These are phyloP conservation scores for Capronia coronata DNA, from an alignment of 2,329 filamentous ascomycete species.

Conservation along the genomic window DNA sequence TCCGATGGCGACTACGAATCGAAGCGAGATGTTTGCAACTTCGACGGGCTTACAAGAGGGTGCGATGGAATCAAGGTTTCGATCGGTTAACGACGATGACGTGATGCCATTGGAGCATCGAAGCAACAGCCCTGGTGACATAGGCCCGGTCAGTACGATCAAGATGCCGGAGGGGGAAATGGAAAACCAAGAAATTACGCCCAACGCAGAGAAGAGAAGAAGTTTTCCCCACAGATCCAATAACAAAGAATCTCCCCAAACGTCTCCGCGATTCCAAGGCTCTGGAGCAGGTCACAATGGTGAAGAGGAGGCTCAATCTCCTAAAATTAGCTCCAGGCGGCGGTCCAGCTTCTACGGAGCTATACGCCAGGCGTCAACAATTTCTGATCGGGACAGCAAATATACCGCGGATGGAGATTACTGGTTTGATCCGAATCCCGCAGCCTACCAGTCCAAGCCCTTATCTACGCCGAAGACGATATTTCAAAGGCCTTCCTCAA, in stretches of 20 bases:
- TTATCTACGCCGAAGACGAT: conserved; percentile 1
- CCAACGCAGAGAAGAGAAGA: neutral
- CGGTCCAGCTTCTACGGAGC: conserved; percentile 26
- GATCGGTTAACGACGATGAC: neutral
- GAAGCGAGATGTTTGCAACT: conserved; percentile 3
- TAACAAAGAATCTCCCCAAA: neutral
- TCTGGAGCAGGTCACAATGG: neutral
- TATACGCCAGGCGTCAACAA: neutral
- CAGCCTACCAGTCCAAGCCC: neutral
- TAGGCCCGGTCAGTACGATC: neutral
- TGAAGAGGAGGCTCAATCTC: neutral
- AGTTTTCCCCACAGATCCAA: neutral
- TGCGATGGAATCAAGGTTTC: neutral
- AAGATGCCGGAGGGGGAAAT: neutral
- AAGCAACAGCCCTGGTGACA: neutral
- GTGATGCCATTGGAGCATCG: neutral
- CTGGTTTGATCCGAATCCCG: conserved; percentile 21
- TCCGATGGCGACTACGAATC: conserved; percentile 1
- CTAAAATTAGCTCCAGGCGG: conserved; percentile 6
- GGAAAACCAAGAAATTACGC: neutral
- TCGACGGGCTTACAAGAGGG: neutral
- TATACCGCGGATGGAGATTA: conserved; percentile 38
- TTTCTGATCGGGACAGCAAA: conserved; percentile 42
- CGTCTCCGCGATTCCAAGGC: neutral
- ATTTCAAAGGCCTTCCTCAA: conserved; percentile 11